These are phyloP conservation scores for Cladosporium sp. DNA, from an alignment of 2,329 filamentous ascomycete species.

Conservation along the genomic window DNA sequence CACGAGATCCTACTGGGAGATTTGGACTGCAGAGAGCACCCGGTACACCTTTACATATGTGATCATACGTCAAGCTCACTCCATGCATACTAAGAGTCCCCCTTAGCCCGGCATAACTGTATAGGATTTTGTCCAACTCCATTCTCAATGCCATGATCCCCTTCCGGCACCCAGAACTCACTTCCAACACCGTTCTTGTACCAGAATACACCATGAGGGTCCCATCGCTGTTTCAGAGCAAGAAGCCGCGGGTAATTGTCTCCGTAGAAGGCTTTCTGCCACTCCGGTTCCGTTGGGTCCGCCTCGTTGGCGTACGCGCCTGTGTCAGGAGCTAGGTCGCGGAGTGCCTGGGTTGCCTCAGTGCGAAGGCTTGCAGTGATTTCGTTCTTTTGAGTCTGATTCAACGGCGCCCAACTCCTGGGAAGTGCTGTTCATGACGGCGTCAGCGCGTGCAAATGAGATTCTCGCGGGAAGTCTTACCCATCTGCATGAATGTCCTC, in stretches of 20 bases:
- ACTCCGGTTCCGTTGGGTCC: conserved; percentile 39
- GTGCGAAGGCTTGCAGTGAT: conserved; percentile 13
- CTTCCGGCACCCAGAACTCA: conserved; percentile 31
- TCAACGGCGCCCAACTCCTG: conserved; percentile 20
- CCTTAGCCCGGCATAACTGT: conserved; percentile 4
- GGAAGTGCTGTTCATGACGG: conserved; percentile 6
- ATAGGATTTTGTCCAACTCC: conserved; percentile 17
- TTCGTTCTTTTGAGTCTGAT: conserved; percentile 29
- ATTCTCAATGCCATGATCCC: conserved; percentile 15
- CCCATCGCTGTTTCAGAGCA: conserved; percentile 39
- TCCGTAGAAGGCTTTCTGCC: conserved; percentile 41
- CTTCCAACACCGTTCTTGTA: conserved; percentile 37
- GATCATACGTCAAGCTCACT: too few relatives aligned
- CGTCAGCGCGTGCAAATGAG: background rate
- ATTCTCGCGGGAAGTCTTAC: background rate
- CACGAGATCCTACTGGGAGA: too few relatives aligned
- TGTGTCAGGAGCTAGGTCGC: conserved; percentile 38
- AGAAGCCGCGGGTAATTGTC: conserved; percentile 35
- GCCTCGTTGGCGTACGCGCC: conserved; percentile 33
- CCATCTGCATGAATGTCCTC: conserved; percentile 16
- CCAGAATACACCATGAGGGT: conserved; percentile 40
- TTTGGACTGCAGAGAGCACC: too few relatives aligned
- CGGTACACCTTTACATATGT: too few relatives aligned
- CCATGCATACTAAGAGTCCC: too few relatives aligned
- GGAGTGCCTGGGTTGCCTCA: conserved; percentile 23